Evolutionary conservation across 192 early-diverging fungal species (phyloP).

Genomic region (Kappamyces sp.): DNA sequence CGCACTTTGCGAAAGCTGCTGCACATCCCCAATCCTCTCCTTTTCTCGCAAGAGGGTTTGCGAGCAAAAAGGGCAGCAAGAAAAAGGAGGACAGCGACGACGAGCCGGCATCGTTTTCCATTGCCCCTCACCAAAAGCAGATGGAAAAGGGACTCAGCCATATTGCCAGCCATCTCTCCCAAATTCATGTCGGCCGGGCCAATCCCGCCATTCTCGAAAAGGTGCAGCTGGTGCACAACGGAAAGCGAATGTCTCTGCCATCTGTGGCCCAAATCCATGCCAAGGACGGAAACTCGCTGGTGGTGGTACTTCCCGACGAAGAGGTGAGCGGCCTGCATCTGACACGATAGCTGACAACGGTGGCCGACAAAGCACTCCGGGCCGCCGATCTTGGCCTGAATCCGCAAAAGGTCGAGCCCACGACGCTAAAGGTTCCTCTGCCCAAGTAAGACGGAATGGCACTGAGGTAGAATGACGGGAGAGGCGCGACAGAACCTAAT

Average conservation of each 20-base stretch:
- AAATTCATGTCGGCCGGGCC: slow-evolving; percentile 9
- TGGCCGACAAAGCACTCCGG: slow-evolving; percentile 73
- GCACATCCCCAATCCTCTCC: too few species aligned
- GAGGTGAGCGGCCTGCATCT: slow-evolving; percentile 44
- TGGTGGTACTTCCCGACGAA: slow-evolving; percentile 70
- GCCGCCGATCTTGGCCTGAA: slow-evolving; percentile 72
- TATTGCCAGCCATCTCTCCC: too few species aligned
- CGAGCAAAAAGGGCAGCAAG: too few species aligned
- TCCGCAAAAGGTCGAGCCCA: slow-evolving; percentile 62
- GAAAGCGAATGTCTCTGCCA: slow-evolving; percentile 41
- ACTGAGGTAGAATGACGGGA: neutral
- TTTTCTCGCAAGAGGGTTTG: too few species aligned
- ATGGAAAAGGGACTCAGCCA: too few species aligned
- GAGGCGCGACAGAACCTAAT: slow-evolving; percentile 2
- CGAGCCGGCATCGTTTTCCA: too few species aligned
- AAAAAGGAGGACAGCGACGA: too few species aligned
- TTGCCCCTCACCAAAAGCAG: too few species aligned
- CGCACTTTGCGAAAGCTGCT: too few species aligned
- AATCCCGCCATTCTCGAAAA: slow-evolving; percentile 4
- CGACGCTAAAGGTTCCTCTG: slow-evolving; percentile 68
- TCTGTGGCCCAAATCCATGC: slow-evolving; percentile 71
- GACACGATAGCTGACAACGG: slow-evolving; percentile 31
- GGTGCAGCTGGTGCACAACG: neutral
- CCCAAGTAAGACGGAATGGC: slow-evolving; percentile 53
- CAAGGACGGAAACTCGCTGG: slow-evolving; percentile 75